phyloP scores from a whole-genome alignment of 1,139 yeast species.

The Pichia sp. region DNA sequence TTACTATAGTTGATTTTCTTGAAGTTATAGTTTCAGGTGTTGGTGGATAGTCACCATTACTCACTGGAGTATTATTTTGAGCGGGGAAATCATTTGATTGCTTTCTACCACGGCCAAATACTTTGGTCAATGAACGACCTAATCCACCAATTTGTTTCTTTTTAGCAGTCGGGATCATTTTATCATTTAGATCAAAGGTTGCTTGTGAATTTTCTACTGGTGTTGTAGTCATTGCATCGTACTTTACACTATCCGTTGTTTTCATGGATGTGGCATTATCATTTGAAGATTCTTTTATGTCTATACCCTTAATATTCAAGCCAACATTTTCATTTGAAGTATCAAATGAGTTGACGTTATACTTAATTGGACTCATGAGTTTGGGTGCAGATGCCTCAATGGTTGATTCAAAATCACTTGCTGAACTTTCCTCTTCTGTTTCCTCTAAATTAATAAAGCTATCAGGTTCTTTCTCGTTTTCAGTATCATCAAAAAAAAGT shows the following conservation, averaged over 20 bases:
- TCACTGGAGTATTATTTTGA: background rate
- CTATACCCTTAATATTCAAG: conserved; percentile 10
- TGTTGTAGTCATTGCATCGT: background rate
- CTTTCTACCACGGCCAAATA: conserved; percentile 29
- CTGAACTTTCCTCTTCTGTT: conserved; percentile 18
- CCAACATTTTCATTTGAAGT: background rate
- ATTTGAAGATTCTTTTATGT: background rate
- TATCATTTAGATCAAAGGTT: conserved; percentile 1
- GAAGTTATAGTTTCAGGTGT: conserved; percentile 17
- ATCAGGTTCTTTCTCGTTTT: conserved; percentile 18
- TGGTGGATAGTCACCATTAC: background rate
- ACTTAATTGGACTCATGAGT: conserved; percentile 15
- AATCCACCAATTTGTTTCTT: conserved; percentile 21
- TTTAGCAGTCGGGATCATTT: conserved; percentile 14
- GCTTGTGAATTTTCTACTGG: conserved; percentile 5
- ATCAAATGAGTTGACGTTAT: background rate
- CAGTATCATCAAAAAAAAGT: conserved; percentile 12
- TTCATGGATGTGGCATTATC: background rate
- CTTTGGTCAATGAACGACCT: conserved; percentile 27
- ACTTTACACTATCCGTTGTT: background rate
- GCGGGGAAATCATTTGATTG: conserved; percentile 10
- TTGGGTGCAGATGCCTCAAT: background rate
- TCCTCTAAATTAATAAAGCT: conserved; percentile 22
- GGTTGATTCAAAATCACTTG: background rate
- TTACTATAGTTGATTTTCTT: background rate